These are phyloP conservation scores for Hypomyces rosellus DNA, from an alignment of 2,329 filamentous ascomycete species.

Conservation along the genomic window DNA sequence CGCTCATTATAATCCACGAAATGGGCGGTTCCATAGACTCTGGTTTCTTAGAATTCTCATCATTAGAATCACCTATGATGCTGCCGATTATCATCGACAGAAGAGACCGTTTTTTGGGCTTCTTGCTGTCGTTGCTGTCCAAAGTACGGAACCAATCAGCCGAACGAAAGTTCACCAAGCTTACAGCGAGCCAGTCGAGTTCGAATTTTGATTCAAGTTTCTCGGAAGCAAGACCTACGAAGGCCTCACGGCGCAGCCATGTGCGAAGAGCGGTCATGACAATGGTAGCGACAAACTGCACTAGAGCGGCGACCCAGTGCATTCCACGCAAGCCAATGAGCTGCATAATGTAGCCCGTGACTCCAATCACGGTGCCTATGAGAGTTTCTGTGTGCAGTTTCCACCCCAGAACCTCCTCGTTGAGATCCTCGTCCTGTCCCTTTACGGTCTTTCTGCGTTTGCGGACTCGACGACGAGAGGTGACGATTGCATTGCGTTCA, in stretches of 20 bases:
- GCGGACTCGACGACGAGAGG: neutral
- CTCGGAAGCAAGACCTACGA: neutral
- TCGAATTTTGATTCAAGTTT: neutral
- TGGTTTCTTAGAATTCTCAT: too few relatives aligned
- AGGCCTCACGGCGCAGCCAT: slow-evolving; percentile 1
- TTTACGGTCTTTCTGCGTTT: neutral
- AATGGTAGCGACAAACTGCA: neutral
- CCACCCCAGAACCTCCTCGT: neutral
- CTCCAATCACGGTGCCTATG: slow-evolving; percentile 10
- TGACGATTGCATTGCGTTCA: neutral
- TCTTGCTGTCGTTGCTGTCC: too few relatives aligned
- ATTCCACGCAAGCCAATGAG: slow-evolving; percentile 18
- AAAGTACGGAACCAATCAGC: too few relatives aligned
- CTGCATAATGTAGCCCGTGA: slow-evolving; percentile 23
- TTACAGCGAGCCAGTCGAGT: slow-evolving; percentile 4
- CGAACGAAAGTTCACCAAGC: neutral
- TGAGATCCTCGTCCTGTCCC: neutral
- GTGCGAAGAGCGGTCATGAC: neutral
- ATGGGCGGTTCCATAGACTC: too few relatives aligned
- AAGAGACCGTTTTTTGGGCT: too few relatives aligned
- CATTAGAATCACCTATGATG: too few relatives aligned
- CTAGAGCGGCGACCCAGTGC: slow-evolving; percentile 2
- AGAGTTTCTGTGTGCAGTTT: slow-evolving; percentile 14
- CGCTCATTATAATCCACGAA: too few relatives aligned
- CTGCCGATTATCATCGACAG: too few relatives aligned